phyloP scores from a whole-genome alignment of 768 basidiomycete genomes.

The Megacollybia marginata region DNA sequence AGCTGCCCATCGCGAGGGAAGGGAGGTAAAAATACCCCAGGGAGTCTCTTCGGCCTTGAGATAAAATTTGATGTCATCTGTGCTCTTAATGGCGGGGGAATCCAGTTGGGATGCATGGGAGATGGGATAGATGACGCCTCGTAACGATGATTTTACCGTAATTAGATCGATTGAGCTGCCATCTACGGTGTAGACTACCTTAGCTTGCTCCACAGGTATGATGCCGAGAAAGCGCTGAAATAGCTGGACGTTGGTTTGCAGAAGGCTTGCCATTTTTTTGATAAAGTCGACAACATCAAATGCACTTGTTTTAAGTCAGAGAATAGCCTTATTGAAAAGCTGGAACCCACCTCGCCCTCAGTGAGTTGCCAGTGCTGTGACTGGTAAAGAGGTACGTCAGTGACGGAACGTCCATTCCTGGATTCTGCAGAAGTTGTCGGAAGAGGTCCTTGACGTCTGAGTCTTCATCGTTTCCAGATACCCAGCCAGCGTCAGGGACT shows the following conservation, averaged over 20 bases:
- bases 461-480: no score
- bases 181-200: neutral
- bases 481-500: no score
- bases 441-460: no score
- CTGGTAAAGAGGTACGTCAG: no score
- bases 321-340: no score
- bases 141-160: neutral
- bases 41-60: neutral
- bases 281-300: neutral
- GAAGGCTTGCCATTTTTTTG: neutral
- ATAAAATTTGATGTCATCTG: neutral
- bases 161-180: no score
- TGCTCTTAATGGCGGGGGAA: neutral
- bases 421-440: no score
- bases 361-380: no score
- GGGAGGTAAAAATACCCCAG: neutral
- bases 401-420: no score
- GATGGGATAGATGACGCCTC: neutral
- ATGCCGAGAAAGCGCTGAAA: neutral
- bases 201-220: neutral
- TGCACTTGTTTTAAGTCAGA: no score
- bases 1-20: neutral
- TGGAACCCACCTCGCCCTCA: no score
- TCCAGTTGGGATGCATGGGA: neutral
- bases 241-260: neutral